Conservation (phyloP, 805 yeast species). For the Ogataea chonburiensis region DNA sequence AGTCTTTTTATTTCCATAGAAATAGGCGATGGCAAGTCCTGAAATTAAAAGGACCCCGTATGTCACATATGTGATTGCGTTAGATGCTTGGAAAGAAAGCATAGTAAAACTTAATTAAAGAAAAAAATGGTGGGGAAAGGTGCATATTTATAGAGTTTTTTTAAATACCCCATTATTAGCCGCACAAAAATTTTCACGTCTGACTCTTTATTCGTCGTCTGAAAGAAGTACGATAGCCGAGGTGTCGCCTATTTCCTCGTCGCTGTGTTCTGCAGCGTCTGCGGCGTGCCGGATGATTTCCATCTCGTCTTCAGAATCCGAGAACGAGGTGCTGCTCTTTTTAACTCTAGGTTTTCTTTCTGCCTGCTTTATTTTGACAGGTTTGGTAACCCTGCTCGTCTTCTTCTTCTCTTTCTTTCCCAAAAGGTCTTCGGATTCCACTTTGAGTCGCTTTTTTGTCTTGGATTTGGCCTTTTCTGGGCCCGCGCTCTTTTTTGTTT, state of each 20-base stretch:
- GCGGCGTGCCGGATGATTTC: background rate
- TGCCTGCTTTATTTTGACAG: background rate
- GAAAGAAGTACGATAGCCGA: conserved; percentile 21
- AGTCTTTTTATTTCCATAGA: conserved; percentile 48
- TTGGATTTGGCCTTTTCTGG: background rate
- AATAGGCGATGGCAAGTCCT: conserved; percentile 61
- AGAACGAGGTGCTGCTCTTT: too few species aligned
- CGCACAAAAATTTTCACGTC: background rate
- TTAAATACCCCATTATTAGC: background rate
- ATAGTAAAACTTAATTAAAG: conserved; percentile 30
- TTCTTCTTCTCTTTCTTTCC: background rate
- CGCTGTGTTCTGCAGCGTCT: background rate
- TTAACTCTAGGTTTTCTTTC: too few species aligned
- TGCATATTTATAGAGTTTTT: conserved; percentile 4
- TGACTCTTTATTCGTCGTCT: conserved; percentile 6
- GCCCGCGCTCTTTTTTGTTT: too few species aligned
- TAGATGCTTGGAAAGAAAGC: conserved; percentile 44
- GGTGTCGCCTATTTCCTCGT: conserved; percentile 14
- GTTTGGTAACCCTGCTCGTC: background rate
- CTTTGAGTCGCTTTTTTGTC: conserved; percentile 1
- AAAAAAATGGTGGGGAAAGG: background rate
- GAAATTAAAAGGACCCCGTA: conserved; percentile 53
- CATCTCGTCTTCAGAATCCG: conserved; percentile 6
- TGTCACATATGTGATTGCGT: conserved; percentile 63
- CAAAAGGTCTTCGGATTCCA: conserved; percentile 4